Conservation (phyloP, 2,329 filamentous ascomycete genomes). For the Plenodomus lindquistii region DNA sequence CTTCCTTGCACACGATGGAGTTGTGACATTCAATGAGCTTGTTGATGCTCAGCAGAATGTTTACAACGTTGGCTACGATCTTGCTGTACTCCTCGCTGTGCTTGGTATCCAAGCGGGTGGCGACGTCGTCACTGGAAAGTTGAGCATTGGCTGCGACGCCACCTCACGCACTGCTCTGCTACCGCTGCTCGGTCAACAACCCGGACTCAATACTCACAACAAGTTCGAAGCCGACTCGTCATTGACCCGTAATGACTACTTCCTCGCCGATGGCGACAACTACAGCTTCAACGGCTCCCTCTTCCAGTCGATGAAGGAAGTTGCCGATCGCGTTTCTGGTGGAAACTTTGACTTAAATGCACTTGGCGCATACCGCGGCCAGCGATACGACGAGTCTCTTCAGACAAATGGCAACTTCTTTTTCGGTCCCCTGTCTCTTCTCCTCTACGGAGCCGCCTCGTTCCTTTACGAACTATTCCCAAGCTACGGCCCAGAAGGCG, state of each 20-base stretch:
- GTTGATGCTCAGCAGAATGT: conserved; percentile 52
- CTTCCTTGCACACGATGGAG: conserved; percentile 50
- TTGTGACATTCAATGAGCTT: conserved; percentile 50
- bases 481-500: conserved; percentile 24
- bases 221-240: conserved; percentile 50
- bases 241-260: conserved; percentile 49
- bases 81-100: conserved; percentile 46
- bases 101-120: conserved; percentile 48
- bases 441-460: conserved; percentile 49
- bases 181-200: conserved; percentile 42
- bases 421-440: conserved; percentile 47
- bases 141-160: conserved; percentile 53
- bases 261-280: conserved; percentile 40
- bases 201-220: conserved; percentile 51
- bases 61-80: conserved; percentile 51
- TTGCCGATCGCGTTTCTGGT: conserved; percentile 26
- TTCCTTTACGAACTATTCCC: conserved; percentile 53
- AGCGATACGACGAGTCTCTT: conserved; percentile 47
- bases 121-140: conserved; percentile 48
- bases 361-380: conserved; percentile 44
- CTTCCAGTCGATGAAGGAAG: conserved; percentile 45
- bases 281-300: conserved; percentile 49
- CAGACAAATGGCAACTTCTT: conserved; percentile 48
- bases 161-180: conserved; percentile 45
- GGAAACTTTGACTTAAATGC: conserved; percentile 46